A percentile compares a stretch with the other conserved stretches of the same genome.
Evolutionary conservation across 352 stramenopile genomes (phyloP).

Genomic region (Globisporangium perplexum): DNA sequence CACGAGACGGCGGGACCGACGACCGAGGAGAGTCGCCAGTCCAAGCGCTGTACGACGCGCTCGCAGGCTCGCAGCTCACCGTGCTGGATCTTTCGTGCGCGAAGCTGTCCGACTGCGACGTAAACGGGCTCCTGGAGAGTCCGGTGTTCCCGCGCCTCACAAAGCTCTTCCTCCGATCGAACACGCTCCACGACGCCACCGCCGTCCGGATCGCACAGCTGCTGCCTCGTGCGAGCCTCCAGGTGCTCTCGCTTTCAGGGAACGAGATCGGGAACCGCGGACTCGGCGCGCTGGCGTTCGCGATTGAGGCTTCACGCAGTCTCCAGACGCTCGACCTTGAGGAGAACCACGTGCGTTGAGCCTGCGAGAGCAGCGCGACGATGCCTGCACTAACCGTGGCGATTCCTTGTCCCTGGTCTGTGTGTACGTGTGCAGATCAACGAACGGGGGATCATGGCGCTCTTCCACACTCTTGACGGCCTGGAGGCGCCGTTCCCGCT

Average conservation of each 20-base stretch:
- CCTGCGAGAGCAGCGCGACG: neutral
- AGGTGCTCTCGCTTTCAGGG: conserved; percentile 34
- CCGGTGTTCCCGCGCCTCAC: conserved; percentile 11
- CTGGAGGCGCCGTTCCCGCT: conserved; percentile 24
- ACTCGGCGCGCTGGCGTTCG: conserved; percentile 36
- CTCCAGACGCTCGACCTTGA: conserved; percentile 45
- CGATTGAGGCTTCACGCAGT: conserved; percentile 25
- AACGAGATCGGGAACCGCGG: conserved; percentile 37
- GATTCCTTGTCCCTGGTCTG: neutral
- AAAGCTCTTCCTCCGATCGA: conserved; percentile 40
- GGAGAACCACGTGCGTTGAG: conserved; percentile 31
- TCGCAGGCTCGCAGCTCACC: conserved; percentile 10
- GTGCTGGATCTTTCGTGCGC: conserved; percentile 46
- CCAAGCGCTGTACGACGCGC: conserved; percentile 4
- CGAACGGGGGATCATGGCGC: conserved; percentile 19
- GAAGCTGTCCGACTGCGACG: conserved; percentile 20
- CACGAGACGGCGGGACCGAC: neutral
- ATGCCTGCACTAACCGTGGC: neutral
- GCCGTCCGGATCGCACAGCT: conserved; percentile 15
- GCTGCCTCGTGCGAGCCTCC: conserved; percentile 17
- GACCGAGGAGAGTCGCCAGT: neutral
- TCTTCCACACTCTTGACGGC: conserved; percentile 32
- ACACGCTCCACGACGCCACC: conserved; percentile 25
- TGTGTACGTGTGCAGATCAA: conserved; percentile 23
- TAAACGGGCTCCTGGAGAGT: conserved; percentile 14